These are phyloP conservation scores for Phytophthora hibernalis DNA, from an alignment of 352 stramenopile species.

Conservation along the genomic window DNA sequence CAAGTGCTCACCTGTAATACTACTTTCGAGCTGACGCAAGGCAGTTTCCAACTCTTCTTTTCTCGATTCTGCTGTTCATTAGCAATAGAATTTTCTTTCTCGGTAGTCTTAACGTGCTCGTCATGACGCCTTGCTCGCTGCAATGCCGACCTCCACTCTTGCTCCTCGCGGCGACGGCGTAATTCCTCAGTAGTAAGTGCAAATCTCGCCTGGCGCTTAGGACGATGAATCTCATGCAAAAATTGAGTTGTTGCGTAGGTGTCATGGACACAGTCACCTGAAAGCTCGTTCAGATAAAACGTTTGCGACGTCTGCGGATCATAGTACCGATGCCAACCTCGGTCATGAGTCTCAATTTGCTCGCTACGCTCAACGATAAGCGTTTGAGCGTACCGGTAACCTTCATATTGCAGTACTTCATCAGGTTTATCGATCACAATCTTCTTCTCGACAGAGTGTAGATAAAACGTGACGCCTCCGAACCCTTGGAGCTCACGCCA, in stretches of 20 bases:
- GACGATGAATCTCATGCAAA: constrained; percentile 43
- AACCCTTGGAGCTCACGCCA: constrained; percentile 69
- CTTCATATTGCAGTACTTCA: constrained; percentile 57
- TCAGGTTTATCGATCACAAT: constrained; percentile 64
- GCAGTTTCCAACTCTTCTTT: constrained; percentile 49
- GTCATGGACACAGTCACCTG: constrained; percentile 72
- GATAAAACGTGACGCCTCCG: constrained; percentile 62
- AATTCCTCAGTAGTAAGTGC: constrained; percentile 54
- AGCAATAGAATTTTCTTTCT: constrained; percentile 21
- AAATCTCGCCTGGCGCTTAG: constrained; percentile 35
- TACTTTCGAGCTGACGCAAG: constrained; percentile 55
- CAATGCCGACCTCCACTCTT: constrained; percentile 71
- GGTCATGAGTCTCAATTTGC: constrained; percentile 60
- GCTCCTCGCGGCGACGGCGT: constrained; percentile 57
- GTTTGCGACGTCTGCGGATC: constrained; percentile 57
- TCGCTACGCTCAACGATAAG: constrained; percentile 65
- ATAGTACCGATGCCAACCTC: constrained; percentile 68
- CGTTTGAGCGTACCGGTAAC: constrained; percentile 60
- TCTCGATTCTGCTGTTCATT: constrained; percentile 36
- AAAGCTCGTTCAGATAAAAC: constrained; percentile 74
- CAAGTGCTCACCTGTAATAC: constrained; percentile 65
- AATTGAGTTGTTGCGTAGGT: constrained; percentile 50
- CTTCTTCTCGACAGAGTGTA: constrained; percentile 35
- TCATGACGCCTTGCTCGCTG: constrained; percentile 56
- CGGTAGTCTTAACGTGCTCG: constrained; percentile 33